phyloP scores from a whole-genome alignment of 495 filamentous ascomycete genomes.

The Hyphodiscus hymeniophilus region DNA sequence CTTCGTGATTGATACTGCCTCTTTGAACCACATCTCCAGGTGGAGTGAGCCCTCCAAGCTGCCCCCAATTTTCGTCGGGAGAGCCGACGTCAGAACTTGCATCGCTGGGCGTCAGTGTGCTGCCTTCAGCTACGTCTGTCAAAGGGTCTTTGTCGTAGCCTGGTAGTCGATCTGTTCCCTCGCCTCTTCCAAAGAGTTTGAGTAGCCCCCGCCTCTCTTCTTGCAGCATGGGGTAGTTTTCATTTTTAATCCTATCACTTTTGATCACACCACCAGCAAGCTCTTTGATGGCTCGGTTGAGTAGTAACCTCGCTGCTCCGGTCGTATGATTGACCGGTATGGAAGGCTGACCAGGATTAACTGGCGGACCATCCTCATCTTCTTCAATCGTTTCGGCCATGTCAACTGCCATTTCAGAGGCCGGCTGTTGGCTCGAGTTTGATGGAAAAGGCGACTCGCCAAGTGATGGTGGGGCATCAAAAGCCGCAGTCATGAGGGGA shows the following conservation, averaged over 20 bases:
- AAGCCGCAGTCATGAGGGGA: neutral
- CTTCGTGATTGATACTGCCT: conserved; percentile 50
- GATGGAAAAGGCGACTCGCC: conserved; percentile 9
- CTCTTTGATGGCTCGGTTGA: conserved; percentile 56
- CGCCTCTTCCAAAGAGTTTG: conserved; percentile 70
- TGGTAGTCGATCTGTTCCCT: conserved; percentile 48
- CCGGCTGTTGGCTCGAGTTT: conserved; percentile 1
- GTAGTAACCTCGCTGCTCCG: conserved; percentile 67
- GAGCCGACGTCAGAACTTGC: conserved; percentile 40
- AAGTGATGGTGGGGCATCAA: neutral
- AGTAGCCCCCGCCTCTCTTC: conserved; percentile 73
- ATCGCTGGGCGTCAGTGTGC: conserved; percentile 8
- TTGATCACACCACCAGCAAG: conserved; percentile 40
- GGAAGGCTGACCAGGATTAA: conserved; percentile 43
- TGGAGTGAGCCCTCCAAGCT: conserved; percentile 38
- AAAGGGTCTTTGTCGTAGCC: conserved; percentile 26
- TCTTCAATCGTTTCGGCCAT: conserved; percentile 14
- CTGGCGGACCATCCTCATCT: conserved; percentile 31
- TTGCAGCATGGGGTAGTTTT: conserved; percentile 52
- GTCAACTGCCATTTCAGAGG: neutral
- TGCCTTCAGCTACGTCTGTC: conserved; percentile 25
- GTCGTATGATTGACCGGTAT: conserved; percentile 77
- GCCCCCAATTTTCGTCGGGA: conserved; percentile 29
- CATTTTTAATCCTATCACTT: conserved; percentile 39
- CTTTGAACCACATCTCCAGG: conserved; percentile 23